A percentile compares a stretch with the other conserved stretches of the same genome.
These are phyloP conservation scores for Fusarium ramigenum DNA, from an alignment of 2,329 filamentous ascomycete species.

Conservation along the genomic window DNA sequence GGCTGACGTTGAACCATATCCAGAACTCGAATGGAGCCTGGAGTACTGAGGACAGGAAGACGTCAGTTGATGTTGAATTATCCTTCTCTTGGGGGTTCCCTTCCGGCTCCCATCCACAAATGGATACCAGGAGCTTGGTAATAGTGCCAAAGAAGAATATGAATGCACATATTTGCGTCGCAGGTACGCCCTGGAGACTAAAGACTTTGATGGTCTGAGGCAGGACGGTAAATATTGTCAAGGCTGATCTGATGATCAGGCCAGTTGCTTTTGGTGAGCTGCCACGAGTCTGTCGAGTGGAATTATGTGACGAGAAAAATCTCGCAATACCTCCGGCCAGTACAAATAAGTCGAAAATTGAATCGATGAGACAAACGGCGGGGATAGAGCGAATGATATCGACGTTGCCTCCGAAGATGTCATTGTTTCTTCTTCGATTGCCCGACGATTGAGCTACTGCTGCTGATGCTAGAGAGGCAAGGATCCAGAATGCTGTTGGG, in stretches of 20 bases:
- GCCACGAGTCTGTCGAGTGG: neutral
- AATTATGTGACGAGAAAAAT: rapidly evolving
- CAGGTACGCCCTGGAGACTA: neutral
- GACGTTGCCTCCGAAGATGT: neutral
- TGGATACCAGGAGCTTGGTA: neutral
- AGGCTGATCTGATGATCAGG: neutral
- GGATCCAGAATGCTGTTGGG: slow-evolving; percentile 11
- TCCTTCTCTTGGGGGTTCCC: rapidly evolving
- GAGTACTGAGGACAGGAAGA: rapidly evolving
- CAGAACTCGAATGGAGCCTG: neutral
- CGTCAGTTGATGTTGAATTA: rapidly evolving
- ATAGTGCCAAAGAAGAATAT: neutral
- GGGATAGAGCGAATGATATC: slow-evolving; percentile 2
- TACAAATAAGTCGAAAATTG: neutral
- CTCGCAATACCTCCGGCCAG: neutral
- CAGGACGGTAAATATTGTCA: neutral
- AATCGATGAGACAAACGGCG: neutral
- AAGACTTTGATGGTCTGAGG: neutral
- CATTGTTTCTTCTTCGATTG: neutral
- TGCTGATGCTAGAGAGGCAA: neutral
- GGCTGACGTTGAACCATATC: slow-evolving; percentile 6
- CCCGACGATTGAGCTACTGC: neutral
- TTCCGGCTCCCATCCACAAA: neutral
- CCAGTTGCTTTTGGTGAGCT: neutral
- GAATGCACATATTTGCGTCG: neutral